Evolutionary conservation across 2,329 filamentous ascomycete species (phyloP), one percentile per base, ranked within the genome.

Genomic region (Coniochaeta prunicola): DNA sequence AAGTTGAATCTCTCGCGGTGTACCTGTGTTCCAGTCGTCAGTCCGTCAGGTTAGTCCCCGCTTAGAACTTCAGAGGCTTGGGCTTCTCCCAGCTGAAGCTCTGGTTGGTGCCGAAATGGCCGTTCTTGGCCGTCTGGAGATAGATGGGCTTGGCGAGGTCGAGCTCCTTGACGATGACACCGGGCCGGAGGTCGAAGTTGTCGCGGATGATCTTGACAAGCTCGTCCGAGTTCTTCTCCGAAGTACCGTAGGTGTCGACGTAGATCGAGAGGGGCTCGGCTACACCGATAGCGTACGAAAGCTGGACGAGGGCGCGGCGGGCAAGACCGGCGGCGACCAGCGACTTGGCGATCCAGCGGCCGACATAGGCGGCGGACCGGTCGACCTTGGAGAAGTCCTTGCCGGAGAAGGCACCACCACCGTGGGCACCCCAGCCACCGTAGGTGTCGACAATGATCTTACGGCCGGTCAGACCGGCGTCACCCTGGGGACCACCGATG

Each of bases 331-430:
- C 90, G 70, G 87, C 80, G 68, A 99, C 91, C 65, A 99, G 86
- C 45, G 94, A 99, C 86, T 99, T 99, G 80, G 94, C 94, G 76
- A 99, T 92, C 94, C 94, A 99, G 76, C 94, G 92, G 68, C 85
- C 92, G 68, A 97, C 87, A 82, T 99, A 99, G 72, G 94, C 94
- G 67, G 94, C 94, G 58, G 94, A 97, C 70, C 94, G 91, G 76
- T 99, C 94, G 79, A 99, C 94, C 87, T 99, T 99, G 85, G 92
- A 97, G 87, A 97, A 99, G 78, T 99, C 94, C 89, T 99, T 99
- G 73, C 94, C 94, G 71, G 94, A 97, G 90, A 99, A 99, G 77
- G 94, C 94, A 89, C 94, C 94, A 84, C 94, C 94, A 84, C 94
- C 94, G 85, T 99, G 94, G 70, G 94, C 94, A 81, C 94, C 94